Evolutionary conservation across 2,329 filamentous ascomycete species (phyloP).

Genomic region (Venturia nashicola): DNA sequence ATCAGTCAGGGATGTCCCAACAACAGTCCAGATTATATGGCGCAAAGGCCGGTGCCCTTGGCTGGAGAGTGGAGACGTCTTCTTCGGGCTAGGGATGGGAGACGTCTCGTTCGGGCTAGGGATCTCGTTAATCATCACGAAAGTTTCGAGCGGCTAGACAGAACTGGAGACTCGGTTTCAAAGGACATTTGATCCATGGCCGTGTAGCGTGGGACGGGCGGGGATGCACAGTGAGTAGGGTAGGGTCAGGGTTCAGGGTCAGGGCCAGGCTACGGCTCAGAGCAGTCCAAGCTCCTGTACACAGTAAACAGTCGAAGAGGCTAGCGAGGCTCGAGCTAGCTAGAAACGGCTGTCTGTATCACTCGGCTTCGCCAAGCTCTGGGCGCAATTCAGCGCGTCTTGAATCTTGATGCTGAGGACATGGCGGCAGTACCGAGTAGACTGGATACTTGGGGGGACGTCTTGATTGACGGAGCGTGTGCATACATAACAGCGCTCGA

Average conservation of each 20-base stretch:
- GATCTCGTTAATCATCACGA: background rate
- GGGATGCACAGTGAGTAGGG: background rate
- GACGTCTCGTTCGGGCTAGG: background rate
- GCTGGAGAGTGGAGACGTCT: background rate
- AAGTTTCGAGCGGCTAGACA: background rate
- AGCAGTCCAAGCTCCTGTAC: background rate
- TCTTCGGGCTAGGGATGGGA: background rate
- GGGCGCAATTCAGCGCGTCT: slow-evolving; percentile 5
- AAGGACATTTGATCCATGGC: background rate
- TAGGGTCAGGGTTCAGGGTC: background rate
- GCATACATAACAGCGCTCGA: background rate
- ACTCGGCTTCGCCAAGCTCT: slow-evolving; percentile 8
- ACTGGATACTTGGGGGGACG: background rate
- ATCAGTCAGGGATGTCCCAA: background rate
- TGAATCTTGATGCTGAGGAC: background rate
- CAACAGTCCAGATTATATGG: background rate
- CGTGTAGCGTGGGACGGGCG: background rate
- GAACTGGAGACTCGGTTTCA: background rate
- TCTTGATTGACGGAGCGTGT: background rate
- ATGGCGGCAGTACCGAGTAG: slow-evolving; percentile 2
- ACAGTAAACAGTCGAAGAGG: no score
- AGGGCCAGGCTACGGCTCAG: background rate
- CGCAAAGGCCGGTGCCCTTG: background rate
- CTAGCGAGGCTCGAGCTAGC: slow-evolving; percentile 2
- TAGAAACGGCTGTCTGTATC: slow-evolving; percentile 8